A percentile compares a stretch with the other conserved stretches of the same genome.
phyloP scores from a whole-genome alignment of 176 grass and related monocot species.

The Carex pumila region DNA sequence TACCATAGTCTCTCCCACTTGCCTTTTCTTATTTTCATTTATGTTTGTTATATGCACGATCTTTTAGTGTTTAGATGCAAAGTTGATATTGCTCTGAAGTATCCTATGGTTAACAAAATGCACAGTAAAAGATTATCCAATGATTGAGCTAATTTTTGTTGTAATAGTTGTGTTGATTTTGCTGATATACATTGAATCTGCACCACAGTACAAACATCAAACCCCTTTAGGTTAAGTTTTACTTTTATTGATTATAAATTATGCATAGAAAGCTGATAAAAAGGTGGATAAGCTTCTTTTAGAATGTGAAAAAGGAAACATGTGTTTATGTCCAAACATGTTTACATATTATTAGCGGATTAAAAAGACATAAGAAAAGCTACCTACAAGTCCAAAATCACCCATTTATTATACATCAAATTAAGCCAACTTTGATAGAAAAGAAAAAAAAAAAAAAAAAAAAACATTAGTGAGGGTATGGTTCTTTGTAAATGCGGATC shows the following conservation, averaged over 20 bases:
- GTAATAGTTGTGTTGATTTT: constrained; percentile 9
- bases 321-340: neutral
- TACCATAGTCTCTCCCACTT: neutral
- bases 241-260: neutral
- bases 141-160: neutral
- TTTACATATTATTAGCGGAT: neutral
- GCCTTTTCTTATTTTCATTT: neutral
- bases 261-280: neutral
- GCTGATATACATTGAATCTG: neutral
- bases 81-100: neutral
- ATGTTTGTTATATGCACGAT: constrained; percentile 4
- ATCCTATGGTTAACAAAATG: constrained; percentile 1
- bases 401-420: no score
- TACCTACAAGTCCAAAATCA: neutral
- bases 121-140: neutral
- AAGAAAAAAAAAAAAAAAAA: neutral
- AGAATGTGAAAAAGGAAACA: neutral
- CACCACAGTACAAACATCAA: neutral
- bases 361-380: neutral
- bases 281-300: neutral
- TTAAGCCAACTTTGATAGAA: neutral
- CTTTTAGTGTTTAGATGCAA: neutral
- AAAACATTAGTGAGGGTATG: no score
- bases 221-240: neutral
- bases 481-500: no score